Conservation (phyloP, 257 asterid genomes). For the Plantago elongata region DNA sequence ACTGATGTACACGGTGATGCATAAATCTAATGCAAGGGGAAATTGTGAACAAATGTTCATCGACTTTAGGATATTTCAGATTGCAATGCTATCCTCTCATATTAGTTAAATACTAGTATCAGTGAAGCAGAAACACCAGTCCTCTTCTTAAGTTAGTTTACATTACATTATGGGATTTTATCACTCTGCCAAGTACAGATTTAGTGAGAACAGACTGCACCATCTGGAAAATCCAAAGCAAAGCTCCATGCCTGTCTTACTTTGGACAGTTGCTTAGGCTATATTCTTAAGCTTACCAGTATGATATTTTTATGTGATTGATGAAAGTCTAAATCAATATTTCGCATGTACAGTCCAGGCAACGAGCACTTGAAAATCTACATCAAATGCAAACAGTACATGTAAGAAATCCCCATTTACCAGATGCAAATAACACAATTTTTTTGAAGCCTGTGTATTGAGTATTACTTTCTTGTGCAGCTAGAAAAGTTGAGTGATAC, state of each 20-base stretch:
- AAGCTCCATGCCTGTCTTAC: conserved; percentile 14
- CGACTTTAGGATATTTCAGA: background rate
- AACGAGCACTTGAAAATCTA: conserved; percentile 80
- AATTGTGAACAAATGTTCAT: conserved; percentile 5
- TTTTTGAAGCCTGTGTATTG: conserved; percentile 16
- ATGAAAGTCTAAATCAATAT: conserved; percentile 11
- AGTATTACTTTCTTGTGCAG: conserved; percentile 42
- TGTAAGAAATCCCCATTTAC: conserved; percentile 44
- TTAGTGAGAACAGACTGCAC: conserved; percentile 1
- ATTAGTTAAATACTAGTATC: background rate
- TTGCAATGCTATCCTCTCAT: conserved; percentile 5
- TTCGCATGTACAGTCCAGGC: conserved; percentile 74
- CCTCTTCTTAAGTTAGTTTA: background rate
- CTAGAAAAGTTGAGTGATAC: conserved; percentile 83
- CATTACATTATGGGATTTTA: conserved; percentile 13
- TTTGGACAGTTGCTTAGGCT: conserved; percentile 4
- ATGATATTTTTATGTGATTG: background rate
- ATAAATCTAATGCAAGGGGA: conserved; percentile 13
- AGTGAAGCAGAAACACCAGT: background rate
- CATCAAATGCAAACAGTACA: conserved; percentile 88
- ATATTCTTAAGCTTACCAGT: conserved; percentile 2
- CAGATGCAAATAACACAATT: background rate
- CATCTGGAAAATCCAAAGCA: conserved; percentile 19
- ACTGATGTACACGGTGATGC: conserved; percentile 7
- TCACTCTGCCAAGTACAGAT: conserved; percentile 10